Percentiles rank a stretch among this genome's conserved stretches.
Evolutionary conservation across 1,284 basidiomycete species (phyloP).

Genomic region (Trametes sp.): DNA sequence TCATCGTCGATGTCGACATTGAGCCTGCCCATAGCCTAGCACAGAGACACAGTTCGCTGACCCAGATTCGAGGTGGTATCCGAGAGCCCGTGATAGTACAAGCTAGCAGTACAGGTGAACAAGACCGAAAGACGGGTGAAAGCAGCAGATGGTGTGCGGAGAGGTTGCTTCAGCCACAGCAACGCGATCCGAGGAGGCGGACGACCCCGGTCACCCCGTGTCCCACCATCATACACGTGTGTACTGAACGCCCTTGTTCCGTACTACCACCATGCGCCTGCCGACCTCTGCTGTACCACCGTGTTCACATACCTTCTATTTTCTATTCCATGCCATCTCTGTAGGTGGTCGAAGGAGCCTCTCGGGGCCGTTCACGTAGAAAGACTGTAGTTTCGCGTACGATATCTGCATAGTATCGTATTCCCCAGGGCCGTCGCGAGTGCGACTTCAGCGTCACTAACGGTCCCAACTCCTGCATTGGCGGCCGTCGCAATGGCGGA

Average conservation of each 20-base stretch:
- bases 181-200: not conserved
- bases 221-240: slow-evolving; percentile 8
- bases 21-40: slow-evolving; percentile 52
- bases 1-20: slow-evolving; percentile 79
- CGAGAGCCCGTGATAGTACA: not conserved
- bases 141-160: not conserved
- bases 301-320: no score
- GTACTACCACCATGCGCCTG: no score
- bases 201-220: slow-evolving; percentile 9
- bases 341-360: no score
- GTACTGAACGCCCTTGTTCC: slow-evolving; percentile 6
- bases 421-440: slow-evolving; percentile 48
- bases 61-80: not conserved
- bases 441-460: slow-evolving; percentile 50
- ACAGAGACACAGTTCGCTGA: not conserved
- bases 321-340: no score
- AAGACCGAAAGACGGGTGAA: no score
- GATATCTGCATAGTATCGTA: no score
- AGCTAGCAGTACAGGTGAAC: no score
- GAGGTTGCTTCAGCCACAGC: slow-evolving; percentile 15
- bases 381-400: no score
- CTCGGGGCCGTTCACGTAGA: no score
- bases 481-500: slow-evolving; percentile 56
- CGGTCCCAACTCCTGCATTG: slow-evolving; percentile 48
- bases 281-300: no score